A percentile compares a stretch with the other conserved stretches of the same genome.
These are phyloP conservation scores for Psilocybe azurescens DNA, from an alignment of 768 basidiomycete genomes.

Conservation along the genomic window DNA sequence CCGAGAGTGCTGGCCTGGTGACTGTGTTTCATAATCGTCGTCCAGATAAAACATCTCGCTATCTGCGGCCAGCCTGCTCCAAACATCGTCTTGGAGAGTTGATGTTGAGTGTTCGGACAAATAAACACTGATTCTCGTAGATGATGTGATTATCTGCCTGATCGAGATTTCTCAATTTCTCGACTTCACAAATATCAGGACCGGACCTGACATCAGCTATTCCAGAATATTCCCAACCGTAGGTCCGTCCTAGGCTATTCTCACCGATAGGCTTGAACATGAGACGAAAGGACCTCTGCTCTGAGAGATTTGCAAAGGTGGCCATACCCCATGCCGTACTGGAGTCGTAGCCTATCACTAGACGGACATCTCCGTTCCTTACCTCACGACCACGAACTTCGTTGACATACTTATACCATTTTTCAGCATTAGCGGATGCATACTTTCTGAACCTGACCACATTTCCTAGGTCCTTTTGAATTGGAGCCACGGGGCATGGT, in stretches of 20 bases:
- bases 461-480: slow-evolving; percentile 15
- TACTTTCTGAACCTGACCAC: slow-evolving; percentile 8
- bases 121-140: slow-evolving; percentile 14
- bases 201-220: slow-evolving; percentile 6
- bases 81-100: slow-evolving; percentile 9
- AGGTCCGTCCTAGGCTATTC: background rate
- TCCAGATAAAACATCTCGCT: background rate
- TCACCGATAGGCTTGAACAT: slow-evolving; percentile 6
- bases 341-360: slow-evolving; percentile 24
- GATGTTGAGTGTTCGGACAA: slow-evolving; percentile 16
- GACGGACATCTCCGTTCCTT: slow-evolving; percentile 24
- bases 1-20: background rate
- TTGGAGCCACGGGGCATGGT: slow-evolving; percentile 21
- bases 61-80: background rate
- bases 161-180: background rate
- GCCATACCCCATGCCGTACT: slow-evolving; percentile 24
- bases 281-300: background rate
- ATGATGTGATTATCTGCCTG: background rate
- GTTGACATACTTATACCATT: slow-evolving; percentile 24
- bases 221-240: slow-evolving; percentile 13
- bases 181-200: background rate
- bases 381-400: slow-evolving; percentile 15
- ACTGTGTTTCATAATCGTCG: background rate
- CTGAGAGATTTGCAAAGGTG: slow-evolving; percentile 10
- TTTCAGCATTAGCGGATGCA: slow-evolving; percentile 11